Evolutionary conservation across 1,284 basidiomycete genomes (phyloP), one percentile per base, ranked within the genome.

Genomic region (Hypsizygus ulmarius): DNA sequence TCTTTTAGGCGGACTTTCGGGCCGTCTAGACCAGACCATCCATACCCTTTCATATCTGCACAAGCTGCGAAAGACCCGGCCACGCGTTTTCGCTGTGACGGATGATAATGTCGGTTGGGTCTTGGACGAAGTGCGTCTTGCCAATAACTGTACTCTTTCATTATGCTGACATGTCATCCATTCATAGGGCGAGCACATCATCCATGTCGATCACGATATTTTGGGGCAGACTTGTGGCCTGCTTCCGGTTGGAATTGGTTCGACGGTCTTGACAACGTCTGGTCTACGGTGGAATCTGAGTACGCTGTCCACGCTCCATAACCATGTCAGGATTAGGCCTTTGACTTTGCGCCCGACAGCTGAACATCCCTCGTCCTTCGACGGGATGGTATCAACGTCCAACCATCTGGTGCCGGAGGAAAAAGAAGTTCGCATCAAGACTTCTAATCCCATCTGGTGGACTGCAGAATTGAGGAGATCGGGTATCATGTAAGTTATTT

Each of bases 271-370:
- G 15, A 80, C 84, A 1, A 98, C 95, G 0, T 78, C 72, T 5
- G 97, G 97, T 0, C 73, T 98, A 35, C 77, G 84, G 57, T 99
- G 96, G 96, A 89, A 99, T 65, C 65, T 97, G 36, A 76, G 93
- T 92, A 54, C 46, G 80, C 46, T 3, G 18, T 70, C 25, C 21
- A 32, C 43, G 43, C 3, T 8, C 38, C 19, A 35, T 52, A 21
- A 28, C 11, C 34, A 12, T 39, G 19, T 12, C 29, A 41, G 15
- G n/a, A 27, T 14, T 14, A 27, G 40, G 38, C 39, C 32, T 43
- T 28, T 33, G 19, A 12, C 6, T 39, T 53, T 43, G 27, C 14
- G 39, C 33, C 5, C 47, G 25, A 18, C 58, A 84, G 81, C 69
- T 49, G 74, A 84, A 27, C 67, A 73, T 45, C 69, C 73, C 47